These are phyloP conservation scores for Apiospora marii DNA, from an alignment of 2,329 filamentous ascomycete species.

Conservation along the genomic window DNA sequence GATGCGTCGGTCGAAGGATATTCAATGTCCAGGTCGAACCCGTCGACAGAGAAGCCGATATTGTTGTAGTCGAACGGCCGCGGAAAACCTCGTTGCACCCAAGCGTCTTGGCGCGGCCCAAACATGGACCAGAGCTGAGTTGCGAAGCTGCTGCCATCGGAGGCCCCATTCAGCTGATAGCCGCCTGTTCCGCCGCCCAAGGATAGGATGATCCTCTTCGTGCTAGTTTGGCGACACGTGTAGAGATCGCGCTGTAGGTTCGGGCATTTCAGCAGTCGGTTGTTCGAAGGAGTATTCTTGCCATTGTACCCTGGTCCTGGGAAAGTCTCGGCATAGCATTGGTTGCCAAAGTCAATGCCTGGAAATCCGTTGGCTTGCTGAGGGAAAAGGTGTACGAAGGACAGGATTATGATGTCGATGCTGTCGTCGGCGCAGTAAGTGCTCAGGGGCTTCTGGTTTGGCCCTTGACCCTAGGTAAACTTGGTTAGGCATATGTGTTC, in stretches of 20 bases:
- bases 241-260: slow-evolving; percentile 36
- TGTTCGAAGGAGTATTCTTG: slow-evolving; percentile 39
- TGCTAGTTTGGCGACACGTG: slow-evolving; percentile 45
- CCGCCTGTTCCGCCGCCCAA: slow-evolving; percentile 44
- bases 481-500: background rate
- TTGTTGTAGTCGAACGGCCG: slow-evolving; percentile 40
- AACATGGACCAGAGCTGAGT: slow-evolving; percentile 50
- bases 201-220: slow-evolving; percentile 52
- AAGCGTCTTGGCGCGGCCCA: slow-evolving; percentile 45
- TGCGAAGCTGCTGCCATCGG: slow-evolving; percentile 47
- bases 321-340: slow-evolving; percentile 45
- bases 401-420: slow-evolving; percentile 53
- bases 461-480: slow-evolving; percentile 47
- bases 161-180: slow-evolving; percentile 44
- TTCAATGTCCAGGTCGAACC: slow-evolving; percentile 35
- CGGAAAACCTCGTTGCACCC: slow-evolving; percentile 40
- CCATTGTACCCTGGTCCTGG: slow-evolving; percentile 44
- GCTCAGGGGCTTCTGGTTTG: slow-evolving; percentile 45
- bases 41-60: slow-evolving; percentile 34
- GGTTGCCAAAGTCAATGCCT: slow-evolving; percentile 51
- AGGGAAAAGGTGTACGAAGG: slow-evolving; percentile 52
- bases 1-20: slow-evolving; percentile 41
- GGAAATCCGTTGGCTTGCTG: slow-evolving; percentile 51
- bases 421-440: slow-evolving; percentile 48
- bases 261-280: slow-evolving; percentile 47